Evolutionary conservation across 768 basidiomycete species (phyloP), one percentile per base, ranked within the genome.

Genomic region (Grammothele lineata): DNA sequence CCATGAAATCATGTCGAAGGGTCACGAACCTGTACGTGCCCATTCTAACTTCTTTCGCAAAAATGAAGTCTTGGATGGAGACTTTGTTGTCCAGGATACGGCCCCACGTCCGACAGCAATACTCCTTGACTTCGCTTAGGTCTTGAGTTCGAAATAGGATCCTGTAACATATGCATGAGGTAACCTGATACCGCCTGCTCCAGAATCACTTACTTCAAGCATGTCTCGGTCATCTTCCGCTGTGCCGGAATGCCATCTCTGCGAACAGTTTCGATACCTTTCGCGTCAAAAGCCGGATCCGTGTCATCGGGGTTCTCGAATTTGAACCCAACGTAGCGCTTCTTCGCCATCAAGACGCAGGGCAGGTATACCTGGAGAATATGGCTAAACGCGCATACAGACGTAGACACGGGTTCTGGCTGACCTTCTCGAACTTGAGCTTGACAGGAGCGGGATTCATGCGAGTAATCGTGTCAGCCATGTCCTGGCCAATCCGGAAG

Each of bases 311-410:
- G 77, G 43, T 69, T 76, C 65, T 99, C 96, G 53, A 86, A 97
- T 62, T 93, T 95, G 72, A 90, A 96, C 1, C 96, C 96, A 18
- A 98, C 95, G 56, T 99, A 99, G 56, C 95, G 81, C 64, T 99
- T 99, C 75, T 99, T 99, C 2, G 95, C 91, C 76, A 96, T 78
- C n/a, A 99, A 75, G 0, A 97, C 82, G 57, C 89, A 94, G 2
- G 93, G 93, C 36, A 93, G 75, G 63, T 97, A 98, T 3, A 98
- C 92, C 92, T 95, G 57, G 2, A 18, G 44, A 35, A 17, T 26
- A 1, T 23, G n/a, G 35, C 21, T 33, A n/a, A 32, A 14, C n/a
- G 26, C 15, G 30, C n/a, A 37, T 15, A 17, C n/a, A n/a, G 24
- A 19, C 33, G 30, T 10, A 26, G 18, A 37, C 30, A 45, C 33